phyloP scores from a whole-genome alignment of 1,139 yeast genomes.

The Pichia sp. region DNA sequence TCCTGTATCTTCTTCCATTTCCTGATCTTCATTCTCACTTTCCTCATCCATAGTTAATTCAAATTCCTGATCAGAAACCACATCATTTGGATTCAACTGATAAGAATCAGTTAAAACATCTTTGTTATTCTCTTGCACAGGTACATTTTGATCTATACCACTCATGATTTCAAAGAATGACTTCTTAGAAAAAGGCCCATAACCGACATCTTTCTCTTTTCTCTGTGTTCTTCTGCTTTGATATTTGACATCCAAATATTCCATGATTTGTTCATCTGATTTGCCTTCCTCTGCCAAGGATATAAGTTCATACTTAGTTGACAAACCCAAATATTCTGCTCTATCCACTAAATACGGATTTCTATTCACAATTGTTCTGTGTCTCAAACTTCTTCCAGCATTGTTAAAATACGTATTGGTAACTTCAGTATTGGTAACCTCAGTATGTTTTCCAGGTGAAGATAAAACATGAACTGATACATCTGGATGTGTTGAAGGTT shows the following conservation, averaged over 20 bases:
- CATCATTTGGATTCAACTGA: background rate
- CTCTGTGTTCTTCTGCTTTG: slow-evolving; percentile 22
- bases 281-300: slow-evolving; percentile 30
- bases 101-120: background rate
- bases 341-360: slow-evolving; percentile 33
- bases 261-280: slow-evolving; percentile 27
- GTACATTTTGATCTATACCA: slow-evolving; percentile 14
- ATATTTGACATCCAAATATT: slow-evolving; percentile 26
- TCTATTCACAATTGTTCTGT: slow-evolving; percentile 18
- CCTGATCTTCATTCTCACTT: background rate
- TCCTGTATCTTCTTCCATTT: background rate
- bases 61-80: slow-evolving; percentile 11
- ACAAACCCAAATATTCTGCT: slow-evolving; percentile 31
- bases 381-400: slow-evolving; percentile 13
- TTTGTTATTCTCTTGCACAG: background rate
- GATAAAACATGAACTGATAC: too few relatives aligned
- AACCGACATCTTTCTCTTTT: slow-evolving; percentile 27
- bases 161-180: slow-evolving; percentile 25
- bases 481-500: background rate
- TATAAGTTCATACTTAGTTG: slow-evolving; percentile 29
- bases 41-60: slow-evolving; percentile 10
- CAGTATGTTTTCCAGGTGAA: background rate
- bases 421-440: too few relatives aligned
- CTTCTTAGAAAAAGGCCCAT: slow-evolving; percentile 27
- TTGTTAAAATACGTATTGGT: background rate